phyloP scores from a whole-genome alignment of 176 grass and related monocot species.

The Juncus effusus region DNA sequence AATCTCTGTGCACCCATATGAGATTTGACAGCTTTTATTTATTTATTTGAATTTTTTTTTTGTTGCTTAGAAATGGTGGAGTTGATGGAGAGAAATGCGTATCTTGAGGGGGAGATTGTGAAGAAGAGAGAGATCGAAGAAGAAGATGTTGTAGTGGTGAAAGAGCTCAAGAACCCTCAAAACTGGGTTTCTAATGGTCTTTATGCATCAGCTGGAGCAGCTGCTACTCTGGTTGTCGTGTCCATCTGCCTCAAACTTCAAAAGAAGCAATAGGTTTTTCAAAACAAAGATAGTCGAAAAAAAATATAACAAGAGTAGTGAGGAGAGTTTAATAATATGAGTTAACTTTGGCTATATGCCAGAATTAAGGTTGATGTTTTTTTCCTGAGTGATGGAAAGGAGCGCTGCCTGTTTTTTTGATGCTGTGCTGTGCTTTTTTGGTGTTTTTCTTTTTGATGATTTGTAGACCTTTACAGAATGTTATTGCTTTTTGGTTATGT shows the following conservation, averaged over 20 bases:
- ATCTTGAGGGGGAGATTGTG: conserved; percentile 7
- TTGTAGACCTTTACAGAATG: too few species aligned
- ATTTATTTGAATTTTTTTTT: background rate
- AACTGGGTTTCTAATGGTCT: conserved; percentile 20
- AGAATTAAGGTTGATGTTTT: too few species aligned
- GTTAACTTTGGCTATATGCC: background rate
- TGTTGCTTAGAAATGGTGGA: conserved; percentile 13
- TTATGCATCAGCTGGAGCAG: background rate
- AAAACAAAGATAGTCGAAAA: too few species aligned
- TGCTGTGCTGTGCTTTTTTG: background rate
- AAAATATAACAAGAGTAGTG: background rate
- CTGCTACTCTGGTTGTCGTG: background rate
- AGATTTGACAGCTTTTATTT: background rate
- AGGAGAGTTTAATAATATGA: background rate
- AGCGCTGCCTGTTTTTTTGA: background rate
- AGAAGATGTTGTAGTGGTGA: conserved; percentile 24
- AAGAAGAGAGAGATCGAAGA: background rate
- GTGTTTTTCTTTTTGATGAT: too few species aligned
- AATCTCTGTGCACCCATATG: background rate
- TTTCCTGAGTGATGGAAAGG: too few species aligned
- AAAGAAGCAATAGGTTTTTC: background rate
- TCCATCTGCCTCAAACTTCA: conserved; percentile 19
- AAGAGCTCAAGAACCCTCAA: conserved; percentile 18
- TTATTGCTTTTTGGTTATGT: too few species aligned
- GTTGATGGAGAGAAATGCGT: conserved; percentile 21